Base-by-base conservation (phyloP, 495 filamentous ascomycete genomes). In the Hypoxylon trugodes region DNA sequence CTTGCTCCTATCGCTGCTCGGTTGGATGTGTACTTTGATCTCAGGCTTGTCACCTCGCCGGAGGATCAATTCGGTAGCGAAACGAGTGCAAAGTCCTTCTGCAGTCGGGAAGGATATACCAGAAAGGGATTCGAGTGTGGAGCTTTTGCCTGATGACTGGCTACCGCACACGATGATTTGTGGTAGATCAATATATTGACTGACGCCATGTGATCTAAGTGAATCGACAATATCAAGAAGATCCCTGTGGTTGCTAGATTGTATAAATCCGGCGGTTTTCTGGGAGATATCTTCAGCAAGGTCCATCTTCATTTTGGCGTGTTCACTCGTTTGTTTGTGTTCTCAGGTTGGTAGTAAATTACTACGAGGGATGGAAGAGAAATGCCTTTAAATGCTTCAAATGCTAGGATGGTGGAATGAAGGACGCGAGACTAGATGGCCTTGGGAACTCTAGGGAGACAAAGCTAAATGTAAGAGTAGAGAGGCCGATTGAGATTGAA, bases 121-220 rank as follows among this genome's bases (percentile, higher is more conserved):
- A 3, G 86, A 87, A 16, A 90, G 82, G 3, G 86, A 85, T 60
- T 90, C 88, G 0, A 90, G 77, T 2, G 89, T 84, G 0, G 87
- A 89, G 70, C 84, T 87, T 59, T 88, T 89, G 4, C 86, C 87
- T 12, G 77, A 76, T 1, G 81, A 87, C 53, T 89, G 84, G 70
- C 87, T 81, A 4, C 87, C 86, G 59, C 83, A 88, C 1, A 89
- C 87, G 21, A 89, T 81, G n/a, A 89, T 73, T 65, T 90, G 84
- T 9, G 87, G 86, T 10, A 88, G 75, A 18, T 77, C 76, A 9
- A 88, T 69, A 62, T 84, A 82, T 40, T 81, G 76, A 59, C 79
- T 84, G 52, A 89, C 78, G n/a, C 87, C 86, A 49, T 77, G 65
- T 3, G 73, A 75, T 26, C 86, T 79, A 4, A 89, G 80, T 1